Base-by-base conservation (phyloP, 148 eudicot genomes). In the Rhododendron henanense region DNA sequence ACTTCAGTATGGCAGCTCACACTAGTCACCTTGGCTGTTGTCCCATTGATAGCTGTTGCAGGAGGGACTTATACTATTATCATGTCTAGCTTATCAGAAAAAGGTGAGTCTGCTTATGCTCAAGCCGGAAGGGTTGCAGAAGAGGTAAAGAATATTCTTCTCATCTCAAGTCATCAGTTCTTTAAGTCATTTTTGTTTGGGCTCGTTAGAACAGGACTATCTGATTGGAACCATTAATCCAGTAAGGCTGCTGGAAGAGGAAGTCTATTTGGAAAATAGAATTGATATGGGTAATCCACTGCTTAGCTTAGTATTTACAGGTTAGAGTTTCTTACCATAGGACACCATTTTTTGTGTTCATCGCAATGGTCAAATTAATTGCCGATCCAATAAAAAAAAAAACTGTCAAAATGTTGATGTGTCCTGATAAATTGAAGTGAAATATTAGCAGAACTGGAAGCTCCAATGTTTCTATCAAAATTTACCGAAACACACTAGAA, bases 101-200 rank as follows among this genome's bases (percentile, higher is more conserved):
- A 91, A 85, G 88, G 92, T 48, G 95, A 93, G 85, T 91, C 93
- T 80, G 93, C 95, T 63, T 94, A 94, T 88, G 95, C 94, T 76
- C 92, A 94, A 84, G 93, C 97, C 1, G 95, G 94, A 55, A 93
- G 93, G 85, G 80, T 91, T 51, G 97, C 97, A 25, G 94, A 92
- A 90, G 97, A 94, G 95, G 97, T 90, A 88, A 87, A 78, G 3
- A 48, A 61, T 28, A 6, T 73, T 45, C 84, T 57, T 86, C 55
- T 83, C 71, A 15, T 53, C 83, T n/a, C 55, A 78, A 33, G 55
- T 47, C 63, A 65, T 2, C 8, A 67, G 23, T 18, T 28, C 15
- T 4, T 67, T 67, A 28, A 67, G 35, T 28, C 15, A 10, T 25
- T 67, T 67, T 10, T 28, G 35, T 28, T 63, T n/a, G n/a, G n/a